A percentile compares a stretch with the other conserved stretches of the same genome.
These are phyloP conservation scores for Dichomitus squalens DNA, from an alignment of 1,284 basidiomycete genomes.

Conservation along the genomic window DNA sequence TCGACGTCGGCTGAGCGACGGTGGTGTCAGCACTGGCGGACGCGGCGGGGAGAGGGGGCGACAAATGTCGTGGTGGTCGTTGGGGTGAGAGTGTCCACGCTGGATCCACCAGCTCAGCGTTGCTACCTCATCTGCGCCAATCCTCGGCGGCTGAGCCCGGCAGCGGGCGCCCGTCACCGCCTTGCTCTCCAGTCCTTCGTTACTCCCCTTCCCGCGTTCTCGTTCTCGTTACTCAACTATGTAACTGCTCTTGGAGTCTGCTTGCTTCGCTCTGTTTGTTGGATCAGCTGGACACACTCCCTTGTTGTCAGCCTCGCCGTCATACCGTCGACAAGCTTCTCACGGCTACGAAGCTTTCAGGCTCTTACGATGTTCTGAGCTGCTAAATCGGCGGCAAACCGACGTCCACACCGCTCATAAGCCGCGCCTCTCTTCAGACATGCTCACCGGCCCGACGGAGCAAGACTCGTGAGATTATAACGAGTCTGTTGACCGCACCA, in stretches of 20 bases:
- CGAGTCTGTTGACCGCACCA: no score
- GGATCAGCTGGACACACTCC: neutral
- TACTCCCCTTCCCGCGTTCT: no score
- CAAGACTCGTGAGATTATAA: no score
- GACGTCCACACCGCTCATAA: no score
- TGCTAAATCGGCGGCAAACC: no score
- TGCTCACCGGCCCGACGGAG: no score
- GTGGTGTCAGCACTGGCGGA: conserved; percentile 4
- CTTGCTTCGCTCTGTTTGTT: neutral
- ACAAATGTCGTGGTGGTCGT: conserved; percentile 10
- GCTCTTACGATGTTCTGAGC: neutral
- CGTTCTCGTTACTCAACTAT: neutral
- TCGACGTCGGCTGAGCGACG: conserved; percentile 15
- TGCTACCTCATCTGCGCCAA: conserved; percentile 6
- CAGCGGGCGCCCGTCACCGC: conserved; percentile 5
- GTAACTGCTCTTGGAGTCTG: neutral
- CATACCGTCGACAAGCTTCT: neutral
- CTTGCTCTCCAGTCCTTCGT: neutral
- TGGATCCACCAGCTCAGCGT: neutral
- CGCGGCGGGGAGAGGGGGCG: conserved; percentile 15
- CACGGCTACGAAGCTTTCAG: neutral
- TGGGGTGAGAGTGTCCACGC: conserved; percentile 4
- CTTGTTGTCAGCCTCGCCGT: neutral
- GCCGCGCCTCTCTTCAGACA: no score
- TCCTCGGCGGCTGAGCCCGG: conserved; percentile 3